These are phyloP conservation scores for Cryptococcus maquisensis DNA, from an alignment of 1,284 basidiomycete genomes.

Conservation along the genomic window DNA sequence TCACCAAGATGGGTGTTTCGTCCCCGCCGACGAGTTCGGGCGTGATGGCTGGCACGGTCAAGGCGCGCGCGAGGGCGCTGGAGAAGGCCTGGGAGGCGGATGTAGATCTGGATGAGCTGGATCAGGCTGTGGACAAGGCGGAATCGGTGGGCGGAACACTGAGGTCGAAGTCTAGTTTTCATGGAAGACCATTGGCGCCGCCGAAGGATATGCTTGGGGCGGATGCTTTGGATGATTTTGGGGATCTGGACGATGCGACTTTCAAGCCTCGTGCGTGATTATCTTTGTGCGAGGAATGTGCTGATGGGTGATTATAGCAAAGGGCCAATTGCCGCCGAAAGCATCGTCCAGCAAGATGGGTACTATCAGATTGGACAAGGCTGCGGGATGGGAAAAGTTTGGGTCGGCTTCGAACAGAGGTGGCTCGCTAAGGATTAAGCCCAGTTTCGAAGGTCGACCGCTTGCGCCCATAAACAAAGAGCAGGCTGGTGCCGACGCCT, in stretches of 20 bases:
- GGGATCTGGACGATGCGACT: neutral
- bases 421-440: too few species aligned
- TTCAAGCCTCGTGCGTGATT: too few species aligned
- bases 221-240: neutral
- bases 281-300: too few species aligned
- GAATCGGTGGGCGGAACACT: neutral
- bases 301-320: too few species aligned
- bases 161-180: neutral
- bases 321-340: too few species aligned
- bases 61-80: constrained; percentile 18
- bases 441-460: too few species aligned
- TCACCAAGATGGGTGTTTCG: constrained; percentile 30
- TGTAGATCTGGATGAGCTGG: constrained; percentile 30
- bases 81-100: constrained; percentile 19
- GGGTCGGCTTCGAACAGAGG: too few species aligned
- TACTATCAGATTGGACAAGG: too few species aligned
- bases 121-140: neutral
- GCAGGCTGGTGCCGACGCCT: too few species aligned
- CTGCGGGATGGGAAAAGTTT: too few species aligned
- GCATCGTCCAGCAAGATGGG: too few species aligned
- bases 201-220: neutral
- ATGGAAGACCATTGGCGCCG: neutral
- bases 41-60: constrained; percentile 19
- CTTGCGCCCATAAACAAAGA: too few species aligned
- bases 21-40: constrained; percentile 1